phyloP scores from a whole-genome alignment of 257 asterid genomes.

The Ilex asprella region DNA sequence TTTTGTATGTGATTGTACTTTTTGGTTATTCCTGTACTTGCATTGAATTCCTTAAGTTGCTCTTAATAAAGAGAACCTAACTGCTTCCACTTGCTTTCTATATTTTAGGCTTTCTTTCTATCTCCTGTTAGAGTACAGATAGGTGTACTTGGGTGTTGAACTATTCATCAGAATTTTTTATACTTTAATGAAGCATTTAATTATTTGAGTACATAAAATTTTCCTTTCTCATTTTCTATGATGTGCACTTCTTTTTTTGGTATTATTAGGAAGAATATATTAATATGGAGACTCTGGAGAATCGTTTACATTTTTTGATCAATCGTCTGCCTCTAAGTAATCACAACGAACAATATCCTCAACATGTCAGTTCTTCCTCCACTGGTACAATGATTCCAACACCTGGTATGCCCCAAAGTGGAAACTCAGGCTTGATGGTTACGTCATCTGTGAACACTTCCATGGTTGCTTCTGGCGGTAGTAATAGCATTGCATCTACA shows the following conservation, averaged over 20 bases:
- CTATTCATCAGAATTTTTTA: too few species aligned
- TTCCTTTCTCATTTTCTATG: constrained; percentile 4
- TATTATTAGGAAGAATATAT: constrained; percentile 74
- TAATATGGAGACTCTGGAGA: constrained; percentile 64
- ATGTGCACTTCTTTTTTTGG: constrained; percentile 16
- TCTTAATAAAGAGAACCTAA: neutral
- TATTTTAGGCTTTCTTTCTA: neutral
- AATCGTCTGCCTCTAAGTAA: constrained; percentile 44
- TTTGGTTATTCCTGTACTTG: neutral
- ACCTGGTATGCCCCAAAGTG: constrained; percentile 81
- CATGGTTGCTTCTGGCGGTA: constrained; percentile 34
- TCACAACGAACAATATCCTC: constrained; percentile 56
- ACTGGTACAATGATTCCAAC: constrained; percentile 95
- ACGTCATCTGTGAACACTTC: constrained; percentile 55
- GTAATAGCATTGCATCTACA: constrained; percentile 48
- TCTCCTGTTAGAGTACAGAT: neutral
- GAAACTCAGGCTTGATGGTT: constrained; percentile 44
- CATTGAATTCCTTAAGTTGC: neutral
- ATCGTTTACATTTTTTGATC: constrained; percentile 55
- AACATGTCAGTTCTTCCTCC: constrained; percentile 53
- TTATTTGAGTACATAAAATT: constrained; percentile 9
- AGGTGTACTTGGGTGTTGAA: neutral
- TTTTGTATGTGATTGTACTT: constrained; percentile 1
- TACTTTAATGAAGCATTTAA: neutral
- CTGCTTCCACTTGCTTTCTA: neutral